A percentile compares a stretch with the other conserved stretches of the same genome.
Evolutionary conservation across 768 basidiomycete genomes (phyloP).

Genomic region (Suillus hirtellus): DNA sequence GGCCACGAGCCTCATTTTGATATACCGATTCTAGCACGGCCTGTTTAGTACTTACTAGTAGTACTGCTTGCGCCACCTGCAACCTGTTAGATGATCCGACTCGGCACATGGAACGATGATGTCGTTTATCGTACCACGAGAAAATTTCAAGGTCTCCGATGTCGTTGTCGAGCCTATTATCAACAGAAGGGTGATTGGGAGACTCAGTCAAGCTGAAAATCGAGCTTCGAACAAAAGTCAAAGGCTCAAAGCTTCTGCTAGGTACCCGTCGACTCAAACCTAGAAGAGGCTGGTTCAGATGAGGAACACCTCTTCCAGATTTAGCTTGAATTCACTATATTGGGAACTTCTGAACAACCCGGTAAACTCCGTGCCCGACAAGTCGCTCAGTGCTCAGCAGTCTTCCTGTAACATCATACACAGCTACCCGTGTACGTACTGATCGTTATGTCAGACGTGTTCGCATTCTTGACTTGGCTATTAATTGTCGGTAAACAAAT

Average conservation of each 20-base stretch:
- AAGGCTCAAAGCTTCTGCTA: no score
- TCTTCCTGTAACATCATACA: not conserved
- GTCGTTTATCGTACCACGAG: no score
- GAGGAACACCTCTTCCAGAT: not conserved
- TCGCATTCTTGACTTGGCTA: not conserved
- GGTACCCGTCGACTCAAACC: not conserved
- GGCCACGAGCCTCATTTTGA: not conserved
- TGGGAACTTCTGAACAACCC: not conserved
- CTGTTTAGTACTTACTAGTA: not conserved
- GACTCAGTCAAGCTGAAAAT: not conserved
- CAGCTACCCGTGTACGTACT: not conserved
- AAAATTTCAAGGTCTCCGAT: not conserved
- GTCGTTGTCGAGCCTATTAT: no score
- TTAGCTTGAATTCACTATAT: no score
- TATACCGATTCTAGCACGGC: not conserved
- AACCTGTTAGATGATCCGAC: not conserved
- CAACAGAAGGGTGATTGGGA: not conserved
- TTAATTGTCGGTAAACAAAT: conserved; percentile 1
- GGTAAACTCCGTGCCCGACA: not conserved
- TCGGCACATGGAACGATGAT: not conserved
- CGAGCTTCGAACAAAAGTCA: no score
- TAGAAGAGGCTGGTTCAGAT: not conserved
- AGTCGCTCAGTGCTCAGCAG: not conserved
- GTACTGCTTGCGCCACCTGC: not conserved
- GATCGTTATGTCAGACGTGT: not conserved